A percentile compares a stretch with the other conserved stretches of the same genome.
phyloP scores from a whole-genome alignment of 305 asterid genomes.

The Solanum hybrid region DNA sequence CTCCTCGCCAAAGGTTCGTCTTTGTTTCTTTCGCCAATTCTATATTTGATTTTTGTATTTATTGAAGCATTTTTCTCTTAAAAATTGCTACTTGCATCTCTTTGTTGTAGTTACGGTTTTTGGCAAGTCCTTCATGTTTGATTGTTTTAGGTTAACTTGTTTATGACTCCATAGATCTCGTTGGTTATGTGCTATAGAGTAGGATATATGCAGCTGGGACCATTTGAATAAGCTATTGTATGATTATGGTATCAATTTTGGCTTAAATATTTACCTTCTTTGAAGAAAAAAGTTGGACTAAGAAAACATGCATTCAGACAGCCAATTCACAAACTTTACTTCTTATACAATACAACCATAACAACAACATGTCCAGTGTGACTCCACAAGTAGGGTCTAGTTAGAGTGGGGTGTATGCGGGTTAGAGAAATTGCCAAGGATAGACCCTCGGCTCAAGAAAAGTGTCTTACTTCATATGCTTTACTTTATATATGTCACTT shows the following conservation, averaged over 20 bases:
- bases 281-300: background rate
- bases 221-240: background rate
- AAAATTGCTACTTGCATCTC: background rate
- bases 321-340: background rate
- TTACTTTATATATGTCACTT: background rate
- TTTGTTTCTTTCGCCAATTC: background rate
- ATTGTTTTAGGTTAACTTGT: background rate
- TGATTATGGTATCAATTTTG: background rate
- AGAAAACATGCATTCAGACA: background rate
- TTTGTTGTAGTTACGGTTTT: background rate
- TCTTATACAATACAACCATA: background rate
- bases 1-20: constrained; percentile 73
- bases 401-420: background rate
- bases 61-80: background rate
- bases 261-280: background rate
- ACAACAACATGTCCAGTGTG: background rate
- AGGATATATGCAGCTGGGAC: background rate
- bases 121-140: background rate
- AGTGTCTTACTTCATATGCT: background rate
- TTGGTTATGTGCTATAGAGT: background rate
- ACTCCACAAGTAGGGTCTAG: background rate
- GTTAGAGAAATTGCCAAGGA: background rate
- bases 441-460: background rate
- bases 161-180: background rate
- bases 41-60: background rate